Percentiles rank a stretch among this genome's conserved stretches.
These are phyloP conservation scores for Haplosporangium sp. DNA, from an alignment of 371 early-diverging fungal genomes.

Conservation along the genomic window DNA sequence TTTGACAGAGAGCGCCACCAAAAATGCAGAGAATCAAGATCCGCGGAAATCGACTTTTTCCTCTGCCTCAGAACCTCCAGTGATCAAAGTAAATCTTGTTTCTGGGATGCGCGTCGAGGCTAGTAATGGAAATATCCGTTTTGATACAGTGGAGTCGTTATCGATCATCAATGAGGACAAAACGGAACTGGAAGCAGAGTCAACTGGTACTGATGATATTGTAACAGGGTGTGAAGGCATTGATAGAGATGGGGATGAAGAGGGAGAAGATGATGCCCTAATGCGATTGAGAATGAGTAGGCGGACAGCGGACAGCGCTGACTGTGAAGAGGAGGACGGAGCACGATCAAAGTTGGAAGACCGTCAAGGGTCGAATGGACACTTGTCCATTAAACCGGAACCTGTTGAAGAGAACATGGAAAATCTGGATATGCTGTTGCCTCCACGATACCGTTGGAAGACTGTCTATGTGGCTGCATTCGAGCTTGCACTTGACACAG, in stretches of 20 bases:
- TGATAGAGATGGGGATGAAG: constrained; percentile 1
- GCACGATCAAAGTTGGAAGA: constrained; percentile 14
- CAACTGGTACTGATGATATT: too few species aligned
- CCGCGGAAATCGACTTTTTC: neutral
- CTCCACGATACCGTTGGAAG: constrained; percentile 39
- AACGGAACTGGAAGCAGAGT: neutral
- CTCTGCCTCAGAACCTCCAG: constrained; percentile 18
- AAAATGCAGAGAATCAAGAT: neutral
- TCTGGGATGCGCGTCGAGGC: neutral
- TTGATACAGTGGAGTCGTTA: too few species aligned
- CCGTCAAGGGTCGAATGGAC: neutral
- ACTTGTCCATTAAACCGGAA: constrained; percentile 5
- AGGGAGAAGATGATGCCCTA: constrained; percentile 5
- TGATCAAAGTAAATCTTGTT: constrained; percentile 32
- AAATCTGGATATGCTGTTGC: constrained; percentile 11
- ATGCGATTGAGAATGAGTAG: neutral
- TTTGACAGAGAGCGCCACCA: constrained; percentile 35
- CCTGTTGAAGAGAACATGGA: constrained; percentile 4
- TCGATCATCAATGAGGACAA: neutral
- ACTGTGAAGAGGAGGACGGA: constrained; percentile 11
- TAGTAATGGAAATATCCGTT: neutral
- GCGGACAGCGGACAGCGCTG: neutral
- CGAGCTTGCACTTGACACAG: constrained; percentile 65
- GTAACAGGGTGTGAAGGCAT: neutral
- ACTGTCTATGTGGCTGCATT: constrained; percentile 69